phyloP scores from a whole-genome alignment of 176 grass and related monocot genomes.

The Oryza punctata region DNA sequence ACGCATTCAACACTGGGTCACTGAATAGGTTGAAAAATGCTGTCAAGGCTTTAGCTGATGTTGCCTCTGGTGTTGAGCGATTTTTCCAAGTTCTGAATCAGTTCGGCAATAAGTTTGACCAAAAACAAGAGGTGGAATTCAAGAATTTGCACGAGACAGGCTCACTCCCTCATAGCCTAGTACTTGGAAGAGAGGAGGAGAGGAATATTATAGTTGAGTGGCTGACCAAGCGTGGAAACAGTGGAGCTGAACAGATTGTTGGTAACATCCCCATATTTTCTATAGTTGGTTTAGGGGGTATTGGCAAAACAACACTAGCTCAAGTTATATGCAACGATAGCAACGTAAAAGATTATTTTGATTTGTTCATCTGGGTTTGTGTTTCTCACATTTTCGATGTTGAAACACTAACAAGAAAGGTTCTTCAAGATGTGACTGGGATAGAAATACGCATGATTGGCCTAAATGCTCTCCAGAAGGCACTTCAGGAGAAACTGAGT shows the following conservation, averaged over 20 bases:
- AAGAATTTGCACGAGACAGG: slow-evolving; percentile 9
- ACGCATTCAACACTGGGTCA: not conserved
- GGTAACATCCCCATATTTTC: slow-evolving; percentile 40
- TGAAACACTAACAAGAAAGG: slow-evolving; percentile 45
- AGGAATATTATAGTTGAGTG: slow-evolving; percentile 6
- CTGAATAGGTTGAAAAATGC: slow-evolving; percentile 19
- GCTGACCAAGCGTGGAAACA: slow-evolving; percentile 13
- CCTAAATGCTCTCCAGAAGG: slow-evolving; percentile 36
- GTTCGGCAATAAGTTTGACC: not conserved
- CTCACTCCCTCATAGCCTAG: not conserved
- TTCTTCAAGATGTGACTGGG: slow-evolving; percentile 36
- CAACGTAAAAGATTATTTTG: slow-evolving; percentile 33
- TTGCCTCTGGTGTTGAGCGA: not conserved
- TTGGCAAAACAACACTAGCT: slow-evolving; percentile 48
- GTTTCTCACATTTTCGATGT: slow-evolving; percentile 51
- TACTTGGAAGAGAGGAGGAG: slow-evolving; percentile 32
- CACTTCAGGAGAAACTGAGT: slow-evolving; percentile 24
- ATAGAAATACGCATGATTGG: not conserved
- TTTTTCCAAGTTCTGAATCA: slow-evolving; percentile 11
- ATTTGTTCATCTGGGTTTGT: slow-evolving; percentile 40
- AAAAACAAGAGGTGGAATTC: not conserved
- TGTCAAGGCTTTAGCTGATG: slow-evolving; percentile 7
- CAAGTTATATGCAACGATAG: slow-evolving; percentile 46
- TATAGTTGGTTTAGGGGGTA: slow-evolving; percentile 47
- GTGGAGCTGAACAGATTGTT: not conserved